phyloP scores from a whole-genome alignment of 164 flowering plant genomes.

The Platanus orientalis region DNA sequence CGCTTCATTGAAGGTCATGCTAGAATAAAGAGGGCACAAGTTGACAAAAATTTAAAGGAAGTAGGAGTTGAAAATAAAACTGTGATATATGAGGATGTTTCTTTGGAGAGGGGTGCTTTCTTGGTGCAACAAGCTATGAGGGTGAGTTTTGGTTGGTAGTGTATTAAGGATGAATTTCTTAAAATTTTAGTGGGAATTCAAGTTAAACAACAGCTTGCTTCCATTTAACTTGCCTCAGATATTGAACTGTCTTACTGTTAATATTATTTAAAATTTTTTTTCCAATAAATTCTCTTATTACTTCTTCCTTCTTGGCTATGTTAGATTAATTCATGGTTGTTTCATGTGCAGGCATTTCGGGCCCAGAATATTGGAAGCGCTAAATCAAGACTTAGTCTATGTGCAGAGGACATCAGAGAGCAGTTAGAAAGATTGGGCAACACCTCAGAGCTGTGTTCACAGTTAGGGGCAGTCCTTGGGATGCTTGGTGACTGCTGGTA shows the following conservation, averaged over 20 bases:
- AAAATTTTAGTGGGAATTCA: not conserved
- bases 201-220: not conserved
- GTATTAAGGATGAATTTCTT: not conserved
- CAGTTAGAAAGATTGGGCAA: constrained; percentile 61
- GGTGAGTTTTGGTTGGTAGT: constrained; percentile 41
- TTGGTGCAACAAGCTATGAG: constrained; percentile 98
- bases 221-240: not conserved
- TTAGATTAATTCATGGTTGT: constrained; percentile 5
- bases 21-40: constrained; percentile 75
- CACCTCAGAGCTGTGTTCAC: constrained; percentile 85
- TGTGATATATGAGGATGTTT: constrained; percentile 85
- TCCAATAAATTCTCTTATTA: not conserved
- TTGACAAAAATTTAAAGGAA: constrained; percentile 29
- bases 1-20: constrained; percentile 97
- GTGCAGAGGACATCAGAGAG: constrained; percentile 79
- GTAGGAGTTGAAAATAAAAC: constrained; percentile 31
- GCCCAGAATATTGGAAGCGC: constrained; percentile 89
- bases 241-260: too few relatives aligned
- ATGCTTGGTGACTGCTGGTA: constrained; percentile 99
- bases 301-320: not conserved
- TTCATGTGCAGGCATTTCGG: constrained; percentile 70
- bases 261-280: not conserved
- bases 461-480: constrained; percentile 95
- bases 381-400: constrained; percentile 77
- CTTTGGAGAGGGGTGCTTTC: constrained; percentile 92